These are phyloP conservation scores for Alternaria triticimaculans DNA, from an alignment of 2,329 filamentous ascomycete species.

Conservation along the genomic window DNA sequence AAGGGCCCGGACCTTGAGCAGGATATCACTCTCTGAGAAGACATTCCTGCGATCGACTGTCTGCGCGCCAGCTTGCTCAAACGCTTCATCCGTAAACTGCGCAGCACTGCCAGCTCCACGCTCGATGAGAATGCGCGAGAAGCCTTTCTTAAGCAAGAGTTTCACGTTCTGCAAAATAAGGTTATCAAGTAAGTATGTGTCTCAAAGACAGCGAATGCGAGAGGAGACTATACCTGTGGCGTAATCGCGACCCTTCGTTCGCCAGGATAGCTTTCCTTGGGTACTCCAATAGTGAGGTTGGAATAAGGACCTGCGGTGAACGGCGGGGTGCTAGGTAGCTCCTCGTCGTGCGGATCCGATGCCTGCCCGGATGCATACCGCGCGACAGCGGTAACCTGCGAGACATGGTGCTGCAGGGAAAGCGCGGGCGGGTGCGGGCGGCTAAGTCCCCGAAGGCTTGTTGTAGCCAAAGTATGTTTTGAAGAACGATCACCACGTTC, in stretches of 20 bases:
- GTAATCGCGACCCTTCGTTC: conserved; percentile 86
- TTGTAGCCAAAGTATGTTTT: conserved; percentile 16
- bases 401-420: conserved; percentile 40
- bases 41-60: conserved; percentile 73
- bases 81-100: conserved; percentile 78
- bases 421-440: conserved; percentile 29
- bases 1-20: conserved; percentile 84
- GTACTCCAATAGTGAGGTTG: conserved; percentile 77
- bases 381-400: conserved; percentile 31
- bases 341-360: conserved; percentile 44
- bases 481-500: conserved; percentile 25
- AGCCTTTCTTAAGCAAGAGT: conserved; percentile 84
- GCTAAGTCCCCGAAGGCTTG: conserved; percentile 31
- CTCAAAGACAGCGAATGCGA: background rate
- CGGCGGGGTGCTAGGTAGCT: conserved; percentile 43
- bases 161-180: conserved; percentile 66
- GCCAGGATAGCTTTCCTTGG: conserved; percentile 76
- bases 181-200: background rate
- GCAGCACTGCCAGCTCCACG: conserved; percentile 79
- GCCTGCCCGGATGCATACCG: conserved; percentile 41
- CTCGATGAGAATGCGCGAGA: conserved; percentile 77
- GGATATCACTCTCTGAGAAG: conserved; percentile 77
- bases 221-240: conserved; percentile 58
- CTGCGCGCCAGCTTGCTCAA: conserved; percentile 78
- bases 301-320: conserved; percentile 65